These are phyloP conservation scores for Fusarium sp. DNA, from an alignment of 2,329 filamentous ascomycete genomes.

Conservation along the genomic window DNA sequence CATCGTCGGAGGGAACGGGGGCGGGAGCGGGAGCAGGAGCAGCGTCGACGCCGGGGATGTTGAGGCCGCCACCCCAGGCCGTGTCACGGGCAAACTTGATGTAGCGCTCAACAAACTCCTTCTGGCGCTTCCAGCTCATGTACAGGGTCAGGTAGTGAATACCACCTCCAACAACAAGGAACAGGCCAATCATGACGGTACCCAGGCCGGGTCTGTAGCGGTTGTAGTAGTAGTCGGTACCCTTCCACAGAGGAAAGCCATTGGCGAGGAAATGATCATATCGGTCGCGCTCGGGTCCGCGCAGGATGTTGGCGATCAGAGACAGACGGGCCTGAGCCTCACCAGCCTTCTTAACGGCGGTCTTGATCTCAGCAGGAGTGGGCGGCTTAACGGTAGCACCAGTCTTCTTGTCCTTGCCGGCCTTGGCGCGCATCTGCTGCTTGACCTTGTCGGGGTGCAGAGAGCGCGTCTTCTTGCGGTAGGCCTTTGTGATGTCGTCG, in stretches of 20 bases:
- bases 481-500: slow-evolving; percentile 93
- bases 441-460: slow-evolving; percentile 97
- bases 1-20: slow-evolving; percentile 60
- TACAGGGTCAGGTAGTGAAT: slow-evolving; percentile 89
- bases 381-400: slow-evolving; percentile 78
- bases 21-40: slow-evolving; percentile 56
- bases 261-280: slow-evolving; percentile 96
- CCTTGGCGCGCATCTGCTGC: slow-evolving; percentile 81
- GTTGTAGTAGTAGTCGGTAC: slow-evolving; percentile 97
- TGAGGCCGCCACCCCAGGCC: slow-evolving; percentile 88
- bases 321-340: slow-evolving; percentile 87
- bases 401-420: slow-evolving; percentile 65
- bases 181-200: slow-evolving; percentile 83
- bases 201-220: slow-evolving; percentile 92
- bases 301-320: slow-evolving; percentile 87
- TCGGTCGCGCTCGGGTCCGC: slow-evolving; percentile 81
- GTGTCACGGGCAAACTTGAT: slow-evolving; percentile 88
- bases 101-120: slow-evolving; percentile 91
- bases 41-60: slow-evolving; percentile 74
- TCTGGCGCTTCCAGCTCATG: slow-evolving; percentile 89
- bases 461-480: slow-evolving; percentile 85
- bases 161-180: slow-evolving; percentile 84
- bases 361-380: slow-evolving; percentile 78
- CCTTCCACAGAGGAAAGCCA: slow-evolving; percentile 96
- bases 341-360: slow-evolving; percentile 82